Percentiles rank a stretch among this genome's conserved stretches.
phyloP scores from a whole-genome alignment of 345 rosid genomes.

The Gossypium australe region DNA sequence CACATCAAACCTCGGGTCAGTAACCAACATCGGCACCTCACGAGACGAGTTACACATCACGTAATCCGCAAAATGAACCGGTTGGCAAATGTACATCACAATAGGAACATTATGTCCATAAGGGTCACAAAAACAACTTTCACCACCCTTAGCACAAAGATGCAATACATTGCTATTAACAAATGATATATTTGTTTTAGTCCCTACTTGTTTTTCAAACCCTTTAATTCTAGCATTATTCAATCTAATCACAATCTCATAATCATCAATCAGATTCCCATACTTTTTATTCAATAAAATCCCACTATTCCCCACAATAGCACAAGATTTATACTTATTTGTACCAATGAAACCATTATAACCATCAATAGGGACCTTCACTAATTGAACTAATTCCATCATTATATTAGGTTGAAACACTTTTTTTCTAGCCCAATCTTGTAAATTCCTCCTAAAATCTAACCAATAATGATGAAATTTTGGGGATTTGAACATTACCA shows the following conservation, averaged over 20 bases:
- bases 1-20: slow-evolving; percentile 76
- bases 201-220: slow-evolving; percentile 57
- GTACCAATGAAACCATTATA: background rate
- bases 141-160: slow-evolving; percentile 49
- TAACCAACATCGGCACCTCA: slow-evolving; percentile 50
- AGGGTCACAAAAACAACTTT: slow-evolving; percentile 73
- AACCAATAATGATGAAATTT: slow-evolving; percentile 60
- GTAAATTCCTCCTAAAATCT: slow-evolving; percentile 58
- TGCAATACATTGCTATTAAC: slow-evolving; percentile 83
- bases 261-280: slow-evolving; percentile 65
- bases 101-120: slow-evolving; percentile 63
- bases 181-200: slow-evolving; percentile 68
- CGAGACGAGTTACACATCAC: slow-evolving; percentile 52
- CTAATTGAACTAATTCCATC: slow-evolving; percentile 46
- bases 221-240: slow-evolving; percentile 70
- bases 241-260: slow-evolving; percentile 75
- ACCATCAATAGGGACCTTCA: slow-evolving; percentile 57
- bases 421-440: slow-evolving; percentile 51
- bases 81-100: slow-evolving; percentile 82
- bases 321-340: slow-evolving; percentile 53
- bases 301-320: slow-evolving; percentile 91
- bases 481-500: slow-evolving; percentile 47
- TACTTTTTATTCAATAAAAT: slow-evolving; percentile 48
- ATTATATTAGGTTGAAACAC: slow-evolving; percentile 53
- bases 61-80: slow-evolving; percentile 76